Evolutionary conservation across 2,329 filamentous ascomycete species (phyloP).

Genomic region (Talaromyces sp.): DNA sequence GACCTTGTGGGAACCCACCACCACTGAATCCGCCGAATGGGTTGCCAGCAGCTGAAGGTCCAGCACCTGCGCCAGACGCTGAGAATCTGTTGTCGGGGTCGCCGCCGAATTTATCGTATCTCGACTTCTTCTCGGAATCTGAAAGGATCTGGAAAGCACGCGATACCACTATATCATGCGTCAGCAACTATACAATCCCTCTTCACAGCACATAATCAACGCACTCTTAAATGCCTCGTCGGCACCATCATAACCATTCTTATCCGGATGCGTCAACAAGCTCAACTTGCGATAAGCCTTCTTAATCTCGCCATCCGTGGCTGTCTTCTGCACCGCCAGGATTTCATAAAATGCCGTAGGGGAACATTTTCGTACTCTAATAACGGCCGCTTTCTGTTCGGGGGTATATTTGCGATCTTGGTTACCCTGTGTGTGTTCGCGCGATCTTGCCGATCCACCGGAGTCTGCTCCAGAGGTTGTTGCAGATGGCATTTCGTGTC

Average conservation of each 20-base stretch:
- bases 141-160: constrained; percentile 89
- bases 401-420: constrained; percentile 66
- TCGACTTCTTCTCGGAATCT: constrained; percentile 87
- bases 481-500: constrained; percentile 40
- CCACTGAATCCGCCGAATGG: constrained; percentile 45
- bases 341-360: constrained; percentile 96
- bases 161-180: constrained; percentile 65
- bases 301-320: constrained; percentile 82
- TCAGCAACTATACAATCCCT: neutral
- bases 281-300: constrained; percentile 96
- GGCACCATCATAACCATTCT: constrained; percentile 92
- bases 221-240: constrained; percentile 95
- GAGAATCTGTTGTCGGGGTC: constrained; percentile 89
- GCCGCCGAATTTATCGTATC: constrained; percentile 83
- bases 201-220: constrained; percentile 25
- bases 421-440: constrained; percentile 51
- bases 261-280: constrained; percentile 94
- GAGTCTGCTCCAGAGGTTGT: constrained; percentile 46
- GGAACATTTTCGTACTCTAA: constrained; percentile 79
- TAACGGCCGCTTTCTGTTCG: constrained; percentile 87
- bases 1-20: constrained; percentile 48
- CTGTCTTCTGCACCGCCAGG: constrained; percentile 66
- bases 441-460: constrained; percentile 41
- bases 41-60: constrained; percentile 37
- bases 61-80: constrained; percentile 35